Percentiles rank a stretch among this genome's conserved stretches.
phyloP scores from a whole-genome alignment of 2,329 filamentous ascomycete genomes.

The Hypocreales sp. region DNA sequence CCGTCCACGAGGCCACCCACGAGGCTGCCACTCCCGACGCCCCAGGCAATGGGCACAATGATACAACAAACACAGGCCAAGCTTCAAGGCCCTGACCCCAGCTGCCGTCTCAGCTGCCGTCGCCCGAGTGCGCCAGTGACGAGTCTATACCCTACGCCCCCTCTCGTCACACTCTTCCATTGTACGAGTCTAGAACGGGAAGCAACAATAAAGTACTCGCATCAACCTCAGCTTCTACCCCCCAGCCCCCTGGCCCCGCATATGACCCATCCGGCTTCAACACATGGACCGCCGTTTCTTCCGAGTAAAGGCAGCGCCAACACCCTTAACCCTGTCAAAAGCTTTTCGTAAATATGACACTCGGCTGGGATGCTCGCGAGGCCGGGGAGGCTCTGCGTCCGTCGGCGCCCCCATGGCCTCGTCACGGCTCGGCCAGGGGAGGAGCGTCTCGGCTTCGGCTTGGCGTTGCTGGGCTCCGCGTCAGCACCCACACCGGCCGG shows the following conservation, averaged over 20 bases:
- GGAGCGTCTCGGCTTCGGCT: conserved; percentile 17
- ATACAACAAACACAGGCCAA: no score
- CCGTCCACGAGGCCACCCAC: no score
- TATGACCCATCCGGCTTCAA: conserved; percentile 34
- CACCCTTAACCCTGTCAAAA: conserved; percentile 38
- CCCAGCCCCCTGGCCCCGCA: conserved; percentile 30
- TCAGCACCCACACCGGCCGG: conserved; percentile 8
- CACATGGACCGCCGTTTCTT: conserved; percentile 31
- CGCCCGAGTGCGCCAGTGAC: no score
- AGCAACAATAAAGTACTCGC: conserved; percentile 33
- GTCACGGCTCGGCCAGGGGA: conserved; percentile 19
- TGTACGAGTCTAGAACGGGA: conserved; percentile 18
- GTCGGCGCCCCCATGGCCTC: conserved; percentile 28
- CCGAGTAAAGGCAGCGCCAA: conserved; percentile 31
- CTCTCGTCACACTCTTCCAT: conserved; percentile 11
- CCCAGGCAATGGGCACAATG: no score
- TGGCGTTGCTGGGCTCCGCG: conserved; percentile 10
- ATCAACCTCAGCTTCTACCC: conserved; percentile 38
- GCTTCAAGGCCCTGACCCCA: no score
- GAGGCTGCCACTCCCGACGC: no score
- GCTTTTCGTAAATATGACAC: conserved; percentile 43
- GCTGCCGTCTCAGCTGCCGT: no score
- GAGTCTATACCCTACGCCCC: no score
- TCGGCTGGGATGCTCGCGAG: conserved; percentile 32
- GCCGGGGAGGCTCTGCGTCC: conserved; percentile 26